These are phyloP conservation scores for Naegleria lovaniensis DNA, from an alignment of 208 protist genomes.

Conservation along the genomic window DNA sequence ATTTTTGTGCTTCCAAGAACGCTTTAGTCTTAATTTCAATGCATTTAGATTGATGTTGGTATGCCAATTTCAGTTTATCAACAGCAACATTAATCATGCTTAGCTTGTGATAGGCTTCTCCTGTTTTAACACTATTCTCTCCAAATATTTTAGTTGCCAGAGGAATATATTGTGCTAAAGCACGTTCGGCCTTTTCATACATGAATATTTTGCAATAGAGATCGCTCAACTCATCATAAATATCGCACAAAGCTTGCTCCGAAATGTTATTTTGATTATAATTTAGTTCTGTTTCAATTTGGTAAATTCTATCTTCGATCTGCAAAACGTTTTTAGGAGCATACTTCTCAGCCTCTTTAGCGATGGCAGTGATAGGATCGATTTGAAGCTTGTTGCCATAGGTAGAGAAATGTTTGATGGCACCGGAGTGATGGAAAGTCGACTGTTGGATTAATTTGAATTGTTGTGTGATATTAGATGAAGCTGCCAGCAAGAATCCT, in stretches of 20 bases:
- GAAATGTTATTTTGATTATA: neutral
- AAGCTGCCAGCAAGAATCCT: too few relatives aligned
- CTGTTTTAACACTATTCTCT: neutral
- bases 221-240: neutral
- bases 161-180: neutral
- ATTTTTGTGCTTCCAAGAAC: neutral
- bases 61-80: neutral
- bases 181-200: neutral
- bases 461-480: too few relatives aligned
- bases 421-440: too few relatives aligned
- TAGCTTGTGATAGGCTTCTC: neutral
- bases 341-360: neutral
- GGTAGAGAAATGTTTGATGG: neutral
- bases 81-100: neutral
- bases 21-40: neutral
- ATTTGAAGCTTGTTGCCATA: neutral
- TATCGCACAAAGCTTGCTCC: neutral
- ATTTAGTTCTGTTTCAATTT: neutral
- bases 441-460: too few relatives aligned
- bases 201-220: neutral
- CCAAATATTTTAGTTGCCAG: neutral
- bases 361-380: neutral
- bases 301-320: neutral
- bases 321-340: neutral
- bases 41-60: neutral